A percentile compares a stretch with the other conserved stretches of the same genome.
These are phyloP conservation scores for Candida insectorum DNA, from an alignment of 805 yeast species.

Conservation along the genomic window DNA sequence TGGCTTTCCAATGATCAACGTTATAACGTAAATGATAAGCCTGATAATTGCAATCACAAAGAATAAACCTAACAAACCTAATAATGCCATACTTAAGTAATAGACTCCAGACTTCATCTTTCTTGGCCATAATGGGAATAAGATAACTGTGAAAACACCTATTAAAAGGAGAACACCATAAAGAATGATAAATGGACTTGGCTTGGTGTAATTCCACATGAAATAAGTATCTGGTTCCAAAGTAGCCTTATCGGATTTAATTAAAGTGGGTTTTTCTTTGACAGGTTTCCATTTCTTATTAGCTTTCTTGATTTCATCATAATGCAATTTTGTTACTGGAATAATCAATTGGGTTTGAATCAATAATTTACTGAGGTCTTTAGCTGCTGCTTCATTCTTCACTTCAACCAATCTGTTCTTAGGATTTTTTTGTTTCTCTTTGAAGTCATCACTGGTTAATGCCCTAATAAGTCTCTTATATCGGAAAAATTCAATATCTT, in stretches of 20 bases:
- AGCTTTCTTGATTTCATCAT: slow-evolving; percentile 55
- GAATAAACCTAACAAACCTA: slow-evolving; percentile 72
- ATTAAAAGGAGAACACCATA: slow-evolving; percentile 66
- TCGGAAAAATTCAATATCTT: slow-evolving; percentile 79
- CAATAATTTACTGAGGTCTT: slow-evolving; percentile 58
- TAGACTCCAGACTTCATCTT: slow-evolving; percentile 88
- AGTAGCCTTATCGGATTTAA: slow-evolving; percentile 53
- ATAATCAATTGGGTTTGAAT: slow-evolving; percentile 71
- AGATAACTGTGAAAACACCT: slow-evolving; percentile 58
- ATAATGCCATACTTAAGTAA: slow-evolving; percentile 75
- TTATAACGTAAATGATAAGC: slow-evolving; percentile 60
- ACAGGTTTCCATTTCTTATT: slow-evolving; percentile 58
- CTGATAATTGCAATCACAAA: slow-evolving; percentile 78
- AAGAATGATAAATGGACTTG: slow-evolving; percentile 59
- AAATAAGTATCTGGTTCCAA: slow-evolving; percentile 68
- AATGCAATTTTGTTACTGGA: slow-evolving; percentile 73
- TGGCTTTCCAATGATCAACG: slow-evolving; percentile 64
- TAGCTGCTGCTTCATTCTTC: slow-evolving; percentile 51
- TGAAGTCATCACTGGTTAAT: slow-evolving; percentile 68
- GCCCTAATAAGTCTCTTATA: slow-evolving; percentile 82
- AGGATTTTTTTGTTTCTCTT: slow-evolving; percentile 46
- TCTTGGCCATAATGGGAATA: slow-evolving; percentile 94
- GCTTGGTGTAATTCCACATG: slow-evolving; percentile 78
- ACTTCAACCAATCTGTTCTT: slow-evolving; percentile 42
- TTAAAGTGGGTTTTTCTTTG: slow-evolving; percentile 59